phyloP scores from a whole-genome alignment of 768 basidiomycete species.

The Auricularia auricula-judae region DNA sequence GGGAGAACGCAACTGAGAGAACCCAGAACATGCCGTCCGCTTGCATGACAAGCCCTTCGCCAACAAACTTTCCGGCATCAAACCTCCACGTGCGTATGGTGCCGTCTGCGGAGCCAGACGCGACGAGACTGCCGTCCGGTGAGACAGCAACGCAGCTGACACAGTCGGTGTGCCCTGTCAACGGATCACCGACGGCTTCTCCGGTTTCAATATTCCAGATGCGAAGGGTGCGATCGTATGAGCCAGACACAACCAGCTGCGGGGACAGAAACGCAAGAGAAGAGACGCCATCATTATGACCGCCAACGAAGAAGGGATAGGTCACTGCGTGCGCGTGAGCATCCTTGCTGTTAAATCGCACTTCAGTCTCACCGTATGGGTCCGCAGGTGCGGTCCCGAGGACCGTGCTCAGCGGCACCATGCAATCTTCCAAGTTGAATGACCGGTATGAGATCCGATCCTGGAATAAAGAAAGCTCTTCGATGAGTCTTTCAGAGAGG shows the following conservation, averaged over 20 bases:
- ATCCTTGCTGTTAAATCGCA: too few relatives aligned
- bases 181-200: background rate
- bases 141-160: constrained; percentile 4
- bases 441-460: too few relatives aligned
- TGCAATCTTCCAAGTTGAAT: too few relatives aligned
- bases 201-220: background rate
- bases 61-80: background rate
- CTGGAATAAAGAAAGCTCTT: too few relatives aligned
- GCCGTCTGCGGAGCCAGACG: constrained; percentile 6
- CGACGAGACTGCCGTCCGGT: constrained; percentile 11
- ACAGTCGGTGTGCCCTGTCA: background rate
- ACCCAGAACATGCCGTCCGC: background rate
- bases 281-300: background rate
- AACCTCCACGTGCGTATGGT: constrained; percentile 8
- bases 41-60: background rate
- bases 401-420: too few relatives aligned
- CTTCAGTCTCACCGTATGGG: too few relatives aligned
- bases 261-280: constrained; percentile 9
- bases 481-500: too few relatives aligned
- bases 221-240: constrained; percentile 1
- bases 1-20: constrained; percentile 15
- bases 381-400: too few relatives aligned
- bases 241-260: background rate
- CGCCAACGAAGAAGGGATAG: too few relatives aligned
- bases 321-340: too few relatives aligned